Base-by-base conservation (phyloP, 495 filamentous ascomycete genomes). In the Penicillium turbatum region DNA sequence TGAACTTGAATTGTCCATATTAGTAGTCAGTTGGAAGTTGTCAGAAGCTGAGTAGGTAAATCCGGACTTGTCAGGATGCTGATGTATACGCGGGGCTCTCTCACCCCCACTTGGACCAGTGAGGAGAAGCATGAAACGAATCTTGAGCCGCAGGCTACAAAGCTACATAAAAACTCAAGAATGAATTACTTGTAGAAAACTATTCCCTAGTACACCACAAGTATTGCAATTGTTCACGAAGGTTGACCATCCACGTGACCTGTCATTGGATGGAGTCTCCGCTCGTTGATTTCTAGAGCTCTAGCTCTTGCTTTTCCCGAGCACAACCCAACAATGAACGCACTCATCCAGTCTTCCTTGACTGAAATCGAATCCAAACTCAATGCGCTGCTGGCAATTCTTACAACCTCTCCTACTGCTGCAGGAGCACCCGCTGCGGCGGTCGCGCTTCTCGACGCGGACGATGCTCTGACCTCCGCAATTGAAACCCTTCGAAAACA, bases 381-480 rank as follows among this genome's bases (percentile, higher is more conserved):
- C 60, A 76, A 73, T 57, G 57, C 65, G 36, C 71, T 78, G 9
- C 34, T 78, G 16, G 68, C 53, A 0, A 72, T 64, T 37, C 67
- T 78, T 8, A 76, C 72, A 1, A 73, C 70, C 24, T 68, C 71
- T 8, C 72, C 75, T 7, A 70, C 73, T 12, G 75, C 73, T 3
- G 64, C 70, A 3, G 68, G 66, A 38, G 75, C 75, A 4, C 73
- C 75, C 12, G 60, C 68, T 8, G 72, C 73, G 1, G 72, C 73
- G 1, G 31, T 66, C 34, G 62, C 64, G 46, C 64, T 78, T n/a
- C 63, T 78, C 12, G 60, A 68, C 30, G 72, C 73, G 2, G 75
- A 78, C 61, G 72, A 76, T 58, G 53, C 55, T 10, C 47, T 78
- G 31, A 67, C 71, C 37, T 64, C 70, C 16, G 60, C 72, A 21